A percentile compares a stretch with the other conserved stretches of the same genome.
phyloP scores from a whole-genome alignment of 371 early-diverging fungal genomes.

The Apophysomyces sp. region DNA sequence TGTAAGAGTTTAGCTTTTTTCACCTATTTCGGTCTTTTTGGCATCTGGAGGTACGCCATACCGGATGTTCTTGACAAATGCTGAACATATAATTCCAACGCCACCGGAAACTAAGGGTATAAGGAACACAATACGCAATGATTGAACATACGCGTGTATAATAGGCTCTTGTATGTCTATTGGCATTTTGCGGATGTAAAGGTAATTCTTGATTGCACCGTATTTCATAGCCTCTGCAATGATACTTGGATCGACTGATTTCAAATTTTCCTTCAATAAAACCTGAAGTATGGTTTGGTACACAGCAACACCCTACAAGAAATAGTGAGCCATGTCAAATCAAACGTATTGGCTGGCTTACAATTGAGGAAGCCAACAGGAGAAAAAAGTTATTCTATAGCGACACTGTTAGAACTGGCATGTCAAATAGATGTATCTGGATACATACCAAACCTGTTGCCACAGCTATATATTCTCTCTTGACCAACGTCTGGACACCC shows the following conservation, averaged over 20 bases:
- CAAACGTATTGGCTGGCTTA: not conserved
- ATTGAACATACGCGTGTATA: slow-evolving; percentile 56
- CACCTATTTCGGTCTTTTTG: not conserved
- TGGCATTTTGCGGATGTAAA: slow-evolving; percentile 35
- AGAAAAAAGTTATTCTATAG: slow-evolving; percentile 38
- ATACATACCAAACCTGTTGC: slow-evolving; percentile 46
- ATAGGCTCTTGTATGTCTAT: slow-evolving; percentile 34
- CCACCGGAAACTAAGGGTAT: slow-evolving; percentile 58
- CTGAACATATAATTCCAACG: slow-evolving; percentile 46
- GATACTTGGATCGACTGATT: slow-evolving; percentile 13
- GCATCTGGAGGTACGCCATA: slow-evolving; percentile 16
- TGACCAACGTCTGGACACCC: slow-evolving; percentile 56
- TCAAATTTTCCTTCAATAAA: slow-evolving; percentile 21
- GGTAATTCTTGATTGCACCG: slow-evolving; percentile 35
- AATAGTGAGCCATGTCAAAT: not conserved
- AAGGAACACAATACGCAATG: slow-evolving; percentile 59
- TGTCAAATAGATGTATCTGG: too few species aligned
- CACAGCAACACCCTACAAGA: slow-evolving; percentile 31
- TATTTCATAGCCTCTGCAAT: slow-evolving; percentile 21
- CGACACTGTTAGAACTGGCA: too few species aligned
- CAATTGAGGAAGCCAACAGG: slow-evolving; percentile 36
- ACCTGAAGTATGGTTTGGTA: slow-evolving; percentile 32
- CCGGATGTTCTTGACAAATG: slow-evolving; percentile 42
- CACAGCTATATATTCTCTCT: slow-evolving; percentile 58
- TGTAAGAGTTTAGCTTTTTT: not conserved